phyloP scores from a whole-genome alignment of 768 basidiomycete genomes.

The Kwoniella sp. region DNA sequence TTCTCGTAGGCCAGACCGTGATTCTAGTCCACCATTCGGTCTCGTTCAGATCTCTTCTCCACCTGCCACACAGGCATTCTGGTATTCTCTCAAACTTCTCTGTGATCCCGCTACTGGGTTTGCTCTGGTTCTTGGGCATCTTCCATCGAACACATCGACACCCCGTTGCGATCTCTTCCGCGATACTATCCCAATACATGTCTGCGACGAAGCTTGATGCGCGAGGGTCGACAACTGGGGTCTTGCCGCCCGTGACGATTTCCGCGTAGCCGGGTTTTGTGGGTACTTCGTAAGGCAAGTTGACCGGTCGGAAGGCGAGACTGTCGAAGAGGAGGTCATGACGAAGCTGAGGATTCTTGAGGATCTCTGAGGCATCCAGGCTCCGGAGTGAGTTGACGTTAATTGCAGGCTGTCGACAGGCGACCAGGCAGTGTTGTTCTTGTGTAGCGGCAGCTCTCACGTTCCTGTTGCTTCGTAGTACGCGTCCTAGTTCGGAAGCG shows the following conservation, averaged over 20 bases:
- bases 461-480: constrained; percentile 14
- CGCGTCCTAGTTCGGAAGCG: constrained; percentile 24
- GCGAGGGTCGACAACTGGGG: constrained; percentile 18
- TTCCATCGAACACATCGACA: constrained; percentile 60
- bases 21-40: constrained; percentile 35
- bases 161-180: constrained; percentile 72
- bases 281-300: constrained; percentile 33
- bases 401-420: constrained; percentile 65
- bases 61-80: constrained; percentile 41
- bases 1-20: constrained; percentile 33
- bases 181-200: constrained; percentile 81
- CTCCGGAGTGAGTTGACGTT: constrained; percentile 80
- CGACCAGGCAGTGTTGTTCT: constrained; percentile 26
- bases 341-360: constrained; percentile 86
- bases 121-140: constrained; percentile 16
- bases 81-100: constrained; percentile 22
- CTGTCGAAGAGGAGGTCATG: constrained; percentile 86
- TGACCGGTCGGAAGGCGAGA: constrained; percentile 55
- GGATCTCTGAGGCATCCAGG: constrained; percentile 79
- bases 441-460: neutral
- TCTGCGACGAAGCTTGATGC: constrained; percentile 63
- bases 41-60: constrained; percentile 35
- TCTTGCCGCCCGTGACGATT: constrained; percentile 40
- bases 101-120: neutral
- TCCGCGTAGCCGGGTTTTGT: constrained; percentile 26